Evolutionary conservation across 1,139 yeast species (phyloP), one percentile per base, ranked within the genome.

Genomic region (Saccharomyces hybrid): DNA sequence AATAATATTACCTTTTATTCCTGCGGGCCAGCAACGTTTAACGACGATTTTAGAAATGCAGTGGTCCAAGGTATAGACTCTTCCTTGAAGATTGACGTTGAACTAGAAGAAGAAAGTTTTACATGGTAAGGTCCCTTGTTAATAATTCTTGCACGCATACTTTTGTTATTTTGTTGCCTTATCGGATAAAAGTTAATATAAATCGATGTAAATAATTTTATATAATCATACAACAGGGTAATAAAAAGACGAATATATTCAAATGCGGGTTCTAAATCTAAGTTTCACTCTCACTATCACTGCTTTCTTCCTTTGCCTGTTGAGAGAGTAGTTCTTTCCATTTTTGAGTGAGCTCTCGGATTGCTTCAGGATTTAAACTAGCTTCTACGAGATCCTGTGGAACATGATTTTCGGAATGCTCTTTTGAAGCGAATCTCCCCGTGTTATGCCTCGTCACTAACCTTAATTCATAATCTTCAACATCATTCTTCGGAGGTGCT

Each of bases 361-460:
- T 81, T 1, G 82, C 76, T 26, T 75, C 75, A 0, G 88, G 77
- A 63, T 87, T 83, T 59, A 81, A 67, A 30, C 88, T 77, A 0
- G 97, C 97, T 67, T 89, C 95, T 4, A 93, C 85, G 31, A 95
- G 82, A 63, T 93, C 99, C 53, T 81, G 76, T 0, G 99, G 99
- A 2, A 93, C 97, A 64, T 87, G 91, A 66, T 86, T 89, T 65
- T 91, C 96, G 2, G 95, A 82, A 66, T 88, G 93, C 54, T 89
- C 96, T 61, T 86, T 87, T 0, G 83, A 73, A 0, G 88, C 85
- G 72, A 90, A 88, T 32, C 93, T 75, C 0, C 88, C 86, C 28
- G 86, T 76, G 56, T 86, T 83, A 47, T 82, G 81, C 61, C 81
- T 79, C 2, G 83, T 78, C 11, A 93, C 84, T 11, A 91, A 70